Base-by-base conservation (phyloP, 148 eudicot species). In the Limonium bicolor region DNA sequence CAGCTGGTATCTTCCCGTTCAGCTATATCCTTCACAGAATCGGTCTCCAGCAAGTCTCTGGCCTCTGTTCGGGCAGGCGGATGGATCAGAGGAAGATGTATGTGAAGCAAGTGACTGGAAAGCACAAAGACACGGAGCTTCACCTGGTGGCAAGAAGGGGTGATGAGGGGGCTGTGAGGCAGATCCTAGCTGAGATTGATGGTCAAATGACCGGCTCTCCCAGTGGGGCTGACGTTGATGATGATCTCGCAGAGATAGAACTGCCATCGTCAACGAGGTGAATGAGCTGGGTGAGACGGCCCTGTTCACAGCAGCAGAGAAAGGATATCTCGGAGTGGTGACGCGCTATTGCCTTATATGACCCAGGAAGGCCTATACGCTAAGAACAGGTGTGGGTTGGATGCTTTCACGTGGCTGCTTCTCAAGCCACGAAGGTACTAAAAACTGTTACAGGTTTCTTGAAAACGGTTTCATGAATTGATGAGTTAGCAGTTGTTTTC, bases 21-120 rank as follows among this genome's bases (percentile, higher is more conserved):
- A 13, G 41, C 59, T 9, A 60, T 40, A 18, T 10, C 50, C 2
- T 36, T 73, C 30, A 53, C 20, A 0, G 61, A 26, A 0, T 77
- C 82, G 7, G 62, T 41, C 38, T 75, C 82, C 0, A 54, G 71
- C 2, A 78, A 69, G 37, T 59, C 74, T 7, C 39, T 73, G 22
- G 42, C 51, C 20, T 11, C 59, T 3, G 46, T 27, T 77, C 76
- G 0, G 69, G 75, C 0, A 73, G 70, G 24, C 54, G 64, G 15
- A 57, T 71, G 49, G 77, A 69, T 15, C 81, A 56, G 30, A 68
- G 52, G 57, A 82, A 69, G 58, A 78, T 66, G 84, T 83, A 75
- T 39, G 76, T 83, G 63, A 78, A 75, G 65, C 87, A 83, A 61
- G 94, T 83, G 48, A 83, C 84, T 0, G 94, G 94, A 10, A 68